Conservation (phyloP, 2,329 filamentous ascomycete species). For the Cladophialophora bantiana region DNA sequence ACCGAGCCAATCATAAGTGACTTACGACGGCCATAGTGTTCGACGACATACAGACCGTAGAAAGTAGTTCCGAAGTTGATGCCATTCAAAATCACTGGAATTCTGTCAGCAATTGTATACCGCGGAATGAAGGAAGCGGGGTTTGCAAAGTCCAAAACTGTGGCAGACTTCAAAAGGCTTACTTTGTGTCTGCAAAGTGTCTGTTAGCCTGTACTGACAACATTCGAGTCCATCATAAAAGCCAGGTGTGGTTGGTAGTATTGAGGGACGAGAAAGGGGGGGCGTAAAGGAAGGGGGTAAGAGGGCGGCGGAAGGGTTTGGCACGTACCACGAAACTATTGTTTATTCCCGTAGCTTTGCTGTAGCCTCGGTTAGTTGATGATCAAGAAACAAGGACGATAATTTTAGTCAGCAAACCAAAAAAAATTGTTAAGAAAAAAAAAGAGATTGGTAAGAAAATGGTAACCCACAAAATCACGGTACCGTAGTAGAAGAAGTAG, state of each 20-base stretch:
- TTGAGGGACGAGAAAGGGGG: not conserved
- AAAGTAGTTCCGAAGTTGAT: constrained; percentile 88
- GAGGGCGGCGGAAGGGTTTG: not conserved
- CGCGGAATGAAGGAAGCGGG: not conserved
- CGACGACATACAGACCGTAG: constrained; percentile 84
- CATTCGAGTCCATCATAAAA: not conserved
- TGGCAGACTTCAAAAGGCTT: not conserved
- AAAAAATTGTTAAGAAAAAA: no score
- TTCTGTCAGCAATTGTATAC: constrained; percentile 44
- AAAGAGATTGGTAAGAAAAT: no score
- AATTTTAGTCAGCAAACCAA: not conserved
- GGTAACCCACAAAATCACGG: constrained; percentile 62
- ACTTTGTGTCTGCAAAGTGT: not conserved
- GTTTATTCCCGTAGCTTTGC: constrained; percentile 64
- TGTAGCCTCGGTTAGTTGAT: not conserved
- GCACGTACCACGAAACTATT: constrained; percentile 70
- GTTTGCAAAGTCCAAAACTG: not conserved
- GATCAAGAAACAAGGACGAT: not conserved
- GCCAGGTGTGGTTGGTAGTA: not conserved
- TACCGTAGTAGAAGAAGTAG: constrained; percentile 61
- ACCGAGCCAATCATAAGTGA: constrained; percentile 79
- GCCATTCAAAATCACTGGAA: constrained; percentile 82
- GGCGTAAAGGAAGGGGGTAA: not conserved
- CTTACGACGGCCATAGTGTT: constrained; percentile 78
- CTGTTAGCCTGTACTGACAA: not conserved